Evolutionary conservation across 179 eudicot genomes (phyloP).

Genomic region (Vitellaria paradoxa): DNA sequence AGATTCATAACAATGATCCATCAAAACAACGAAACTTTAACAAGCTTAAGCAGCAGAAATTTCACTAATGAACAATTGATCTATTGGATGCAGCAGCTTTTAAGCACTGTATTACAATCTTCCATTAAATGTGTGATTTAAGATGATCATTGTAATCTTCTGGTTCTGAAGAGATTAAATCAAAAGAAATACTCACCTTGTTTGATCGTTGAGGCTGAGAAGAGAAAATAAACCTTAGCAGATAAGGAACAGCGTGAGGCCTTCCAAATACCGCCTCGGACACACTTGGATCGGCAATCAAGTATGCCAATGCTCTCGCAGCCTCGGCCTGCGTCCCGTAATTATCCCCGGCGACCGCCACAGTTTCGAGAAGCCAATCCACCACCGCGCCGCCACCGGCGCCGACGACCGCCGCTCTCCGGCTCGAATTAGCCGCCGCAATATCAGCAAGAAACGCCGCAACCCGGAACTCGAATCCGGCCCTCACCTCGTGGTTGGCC

Average conservation of each 20-base stretch:
- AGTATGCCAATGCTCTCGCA: constrained; percentile 91
- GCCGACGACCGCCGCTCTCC: constrained; percentile 83
- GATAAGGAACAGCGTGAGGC: constrained; percentile 70
- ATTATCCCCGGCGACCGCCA: constrained; percentile 42
- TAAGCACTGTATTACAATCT: too few relatives aligned
- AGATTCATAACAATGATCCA: too few relatives aligned
- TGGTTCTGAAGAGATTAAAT: too few relatives aligned
- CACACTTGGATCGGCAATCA: constrained; percentile 83
- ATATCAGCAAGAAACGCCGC: constrained; percentile 96
- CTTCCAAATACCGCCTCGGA: constrained; percentile 62
- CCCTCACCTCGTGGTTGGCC: constrained; percentile 78
- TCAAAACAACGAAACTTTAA: too few relatives aligned
- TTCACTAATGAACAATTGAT: too few relatives aligned
- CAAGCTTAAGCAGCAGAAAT: too few relatives aligned
- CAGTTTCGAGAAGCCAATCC: constrained; percentile 83
- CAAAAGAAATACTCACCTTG: constrained; percentile 35
- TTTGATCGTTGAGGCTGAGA: constrained; percentile 74
- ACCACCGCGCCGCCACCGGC: constrained; percentile 88
- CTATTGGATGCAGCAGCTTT: too few relatives aligned
- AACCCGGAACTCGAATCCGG: constrained; percentile 87
- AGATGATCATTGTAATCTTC: too few relatives aligned
- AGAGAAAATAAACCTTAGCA: constrained; percentile 72
- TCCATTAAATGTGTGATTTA: too few relatives aligned
- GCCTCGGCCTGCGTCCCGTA: constrained; percentile 81
- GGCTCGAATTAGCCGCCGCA: constrained; percentile 72